Evolutionary conservation across 208 protist genomes (phyloP).

Genomic region (Trypanosoma cruzi): DNA sequence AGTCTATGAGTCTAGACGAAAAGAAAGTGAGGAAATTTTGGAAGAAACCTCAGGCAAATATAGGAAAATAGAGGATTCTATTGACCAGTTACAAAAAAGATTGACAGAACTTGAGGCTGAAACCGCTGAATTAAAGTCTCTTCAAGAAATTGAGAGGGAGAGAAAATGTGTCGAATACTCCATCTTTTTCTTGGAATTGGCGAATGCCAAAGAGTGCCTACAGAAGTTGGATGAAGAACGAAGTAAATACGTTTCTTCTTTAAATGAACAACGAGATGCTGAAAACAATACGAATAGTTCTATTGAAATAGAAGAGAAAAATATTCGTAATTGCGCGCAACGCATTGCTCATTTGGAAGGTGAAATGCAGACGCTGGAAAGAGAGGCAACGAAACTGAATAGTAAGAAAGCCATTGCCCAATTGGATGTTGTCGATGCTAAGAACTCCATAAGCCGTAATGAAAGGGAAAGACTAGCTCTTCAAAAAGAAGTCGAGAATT

Average conservation of each 20-base stretch:
- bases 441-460: conserved; percentile 35
- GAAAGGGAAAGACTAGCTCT: conserved; percentile 52
- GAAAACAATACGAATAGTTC: conserved; percentile 48
- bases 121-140: conserved; percentile 94
- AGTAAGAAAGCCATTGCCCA: conserved; percentile 69
- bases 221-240: conserved; percentile 59
- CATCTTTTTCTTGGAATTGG: conserved; percentile 84
- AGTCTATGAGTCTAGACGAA: conserved; percentile 96
- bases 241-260: conserved; percentile 31
- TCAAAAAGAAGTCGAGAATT: conserved; percentile 54
- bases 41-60: conserved; percentile 89
- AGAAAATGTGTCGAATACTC: conserved; percentile 93
- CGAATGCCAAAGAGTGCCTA: conserved; percentile 54
- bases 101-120: conserved; percentile 96
- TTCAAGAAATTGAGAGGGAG: conserved; percentile 91
- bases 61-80: conserved; percentile 89
- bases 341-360: conserved; percentile 55
- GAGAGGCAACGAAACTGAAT: conserved; percentile 50
- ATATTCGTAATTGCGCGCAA: conserved; percentile 41
- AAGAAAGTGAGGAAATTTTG: conserved; percentile 95
- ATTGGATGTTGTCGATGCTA: conserved; percentile 60
- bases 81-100: conserved; percentile 92
- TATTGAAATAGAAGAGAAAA: conserved; percentile 36
- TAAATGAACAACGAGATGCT: conserved; percentile 50
- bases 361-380: conserved; percentile 56